phyloP scores from a whole-genome alignment of 2,329 filamentous ascomycete species.

The Penicillium sp. region DNA sequence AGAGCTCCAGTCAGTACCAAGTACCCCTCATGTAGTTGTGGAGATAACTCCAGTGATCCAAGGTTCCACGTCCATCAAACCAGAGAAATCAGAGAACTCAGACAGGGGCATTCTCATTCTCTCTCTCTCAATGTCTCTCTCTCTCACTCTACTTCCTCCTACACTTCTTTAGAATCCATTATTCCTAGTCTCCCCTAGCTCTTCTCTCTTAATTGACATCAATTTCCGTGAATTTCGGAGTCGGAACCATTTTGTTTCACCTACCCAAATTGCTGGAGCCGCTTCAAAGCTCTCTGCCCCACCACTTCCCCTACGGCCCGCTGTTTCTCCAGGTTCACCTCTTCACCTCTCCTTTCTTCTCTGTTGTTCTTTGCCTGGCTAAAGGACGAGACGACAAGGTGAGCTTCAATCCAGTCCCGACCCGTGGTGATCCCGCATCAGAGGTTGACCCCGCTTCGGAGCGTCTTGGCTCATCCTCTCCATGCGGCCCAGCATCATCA shows the following conservation, averaged over 20 bases:
- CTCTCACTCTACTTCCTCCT: not conserved
- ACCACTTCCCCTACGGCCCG: slow-evolving; percentile 8
- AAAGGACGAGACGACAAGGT: slow-evolving; percentile 2
- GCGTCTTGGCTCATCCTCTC: slow-evolving; percentile 6
- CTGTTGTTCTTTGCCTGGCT: not conserved
- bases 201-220: not conserved
- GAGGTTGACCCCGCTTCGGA: slow-evolving; percentile 10
- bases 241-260: slow-evolving; percentile 4
- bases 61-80: slow-evolving; percentile 13
- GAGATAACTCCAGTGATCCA: slow-evolving; percentile 7
- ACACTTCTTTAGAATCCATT: not conserved
- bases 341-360: not conserved
- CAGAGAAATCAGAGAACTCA: slow-evolving; percentile 6
- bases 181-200: not conserved
- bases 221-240: not conserved
- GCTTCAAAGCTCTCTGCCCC: slow-evolving; percentile 11
- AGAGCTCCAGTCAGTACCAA: not conserved
- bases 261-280: slow-evolving; percentile 6
- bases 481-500: slow-evolving; percentile 7
- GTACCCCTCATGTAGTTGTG: slow-evolving; percentile 4
- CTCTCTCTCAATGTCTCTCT: too few species aligned
- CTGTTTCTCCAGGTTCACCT: slow-evolving; percentile 12
- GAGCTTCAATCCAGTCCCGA: not conserved
- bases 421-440: slow-evolving; percentile 5
- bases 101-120: not conserved